These are phyloP conservation scores for Pichia inconspicua DNA, from an alignment of 1,139 yeast species.

Conservation along the genomic window DNA sequence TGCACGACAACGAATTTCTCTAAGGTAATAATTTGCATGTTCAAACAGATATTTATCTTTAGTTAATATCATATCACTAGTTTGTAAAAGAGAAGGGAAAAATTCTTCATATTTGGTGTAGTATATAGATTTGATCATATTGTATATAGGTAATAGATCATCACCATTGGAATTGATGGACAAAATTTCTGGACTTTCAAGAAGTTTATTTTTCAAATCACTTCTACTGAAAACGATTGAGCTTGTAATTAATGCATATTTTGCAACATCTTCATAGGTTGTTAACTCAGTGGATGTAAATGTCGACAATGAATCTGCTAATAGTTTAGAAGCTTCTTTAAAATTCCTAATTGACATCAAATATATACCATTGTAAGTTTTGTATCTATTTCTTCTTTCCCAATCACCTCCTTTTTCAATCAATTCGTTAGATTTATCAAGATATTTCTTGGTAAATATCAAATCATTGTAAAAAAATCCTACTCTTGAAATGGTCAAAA, in stretches of 20 bases:
- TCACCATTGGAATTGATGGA: conserved; percentile 69
- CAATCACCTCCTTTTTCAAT: conserved; percentile 98
- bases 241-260: conserved; percentile 82
- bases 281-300: conserved; percentile 93
- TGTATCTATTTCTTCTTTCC: conserved; percentile 94
- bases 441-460: conserved; percentile 57
- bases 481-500: conserved; percentile 71
- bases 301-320: conserved; percentile 89
- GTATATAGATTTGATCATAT: conserved; percentile 80
- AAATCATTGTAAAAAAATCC: conserved; percentile 85
- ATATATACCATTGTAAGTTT: conserved; percentile 84
- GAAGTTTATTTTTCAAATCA: conserved; percentile 72
- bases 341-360: conserved; percentile 81
- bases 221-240: conserved; percentile 75
- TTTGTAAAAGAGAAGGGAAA: conserved; percentile 70
- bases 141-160: conserved; percentile 70
- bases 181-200: conserved; percentile 91
- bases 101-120: conserved; percentile 81
- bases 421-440: conserved; percentile 64
- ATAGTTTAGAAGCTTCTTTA: conserved; percentile 68
- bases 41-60: conserved; percentile 69
- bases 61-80: conserved; percentile 65
- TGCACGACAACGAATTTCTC: conserved; percentile 94
- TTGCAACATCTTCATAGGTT: conserved; percentile 83
- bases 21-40: conserved; percentile 76